Conservation (phyloP, 2,329 filamentous ascomycete genomes). For the Pseudogymnoascus sp. region DNA sequence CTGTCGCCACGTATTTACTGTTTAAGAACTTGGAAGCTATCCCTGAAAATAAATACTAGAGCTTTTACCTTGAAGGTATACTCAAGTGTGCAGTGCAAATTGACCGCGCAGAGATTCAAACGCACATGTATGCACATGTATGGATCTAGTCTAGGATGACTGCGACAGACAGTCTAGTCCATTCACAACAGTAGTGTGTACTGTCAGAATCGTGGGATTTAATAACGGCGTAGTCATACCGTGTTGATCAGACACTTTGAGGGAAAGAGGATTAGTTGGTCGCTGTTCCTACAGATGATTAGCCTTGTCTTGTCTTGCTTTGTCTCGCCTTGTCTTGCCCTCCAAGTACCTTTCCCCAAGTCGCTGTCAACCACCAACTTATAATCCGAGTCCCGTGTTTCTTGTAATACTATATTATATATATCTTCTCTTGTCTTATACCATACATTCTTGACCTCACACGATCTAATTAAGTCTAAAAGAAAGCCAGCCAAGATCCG, state of each 20-base stretch:
- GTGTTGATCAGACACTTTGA: not conserved
- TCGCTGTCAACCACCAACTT: not conserved
- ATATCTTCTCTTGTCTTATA: not conserved
- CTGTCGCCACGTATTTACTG: not conserved
- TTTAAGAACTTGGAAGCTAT: not conserved
- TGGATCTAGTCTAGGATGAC: not conserved
- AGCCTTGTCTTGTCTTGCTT: not conserved
- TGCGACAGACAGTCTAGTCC: not conserved
- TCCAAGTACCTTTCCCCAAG: not conserved
- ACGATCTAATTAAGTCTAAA: no score
- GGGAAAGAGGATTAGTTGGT: not conserved
- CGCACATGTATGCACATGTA: constrained; percentile 2
- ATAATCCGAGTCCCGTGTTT: not conserved
- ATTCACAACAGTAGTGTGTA: constrained; percentile 2
- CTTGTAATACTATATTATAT: not conserved
- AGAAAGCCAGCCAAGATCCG: not conserved
- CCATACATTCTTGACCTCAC: not conserved
- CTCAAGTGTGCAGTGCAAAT: no score
- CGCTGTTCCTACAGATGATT: not conserved
- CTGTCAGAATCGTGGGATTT: not conserved
- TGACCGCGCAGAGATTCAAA: not conserved
- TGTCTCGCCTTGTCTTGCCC: not conserved
- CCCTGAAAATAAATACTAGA: not conserved
- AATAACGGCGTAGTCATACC: not conserved
- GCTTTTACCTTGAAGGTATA: not conserved